Conservation (phyloP, 2,329 filamentous ascomycete genomes). For the Dothistroma pini region DNA sequence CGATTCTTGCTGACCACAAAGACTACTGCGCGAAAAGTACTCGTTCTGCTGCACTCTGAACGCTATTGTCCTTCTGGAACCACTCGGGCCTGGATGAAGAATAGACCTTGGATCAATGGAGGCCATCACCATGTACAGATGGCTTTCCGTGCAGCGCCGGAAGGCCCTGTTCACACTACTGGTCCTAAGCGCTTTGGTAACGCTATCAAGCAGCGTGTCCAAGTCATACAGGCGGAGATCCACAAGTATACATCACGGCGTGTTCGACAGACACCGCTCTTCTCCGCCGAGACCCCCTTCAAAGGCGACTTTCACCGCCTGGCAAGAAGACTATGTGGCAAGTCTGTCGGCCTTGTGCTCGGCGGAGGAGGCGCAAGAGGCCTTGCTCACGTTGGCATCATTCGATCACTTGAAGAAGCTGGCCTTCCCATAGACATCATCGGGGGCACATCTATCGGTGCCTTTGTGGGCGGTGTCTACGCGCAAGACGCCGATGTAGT, state of each 20-base stretch:
- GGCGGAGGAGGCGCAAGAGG: conserved; percentile 91
- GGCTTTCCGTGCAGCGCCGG: conserved; percentile 72
- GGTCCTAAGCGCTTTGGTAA: conserved; percentile 75
- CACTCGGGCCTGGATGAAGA: conserved; percentile 80
- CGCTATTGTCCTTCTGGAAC: conserved; percentile 80
- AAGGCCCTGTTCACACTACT: conserved; percentile 68
- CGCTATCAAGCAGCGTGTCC: conserved; percentile 85
- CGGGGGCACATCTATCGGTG: conserved; percentile 92
- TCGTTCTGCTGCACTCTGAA: conserved; percentile 86
- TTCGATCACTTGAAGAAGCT: conserved; percentile 90
- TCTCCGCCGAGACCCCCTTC: conserved; percentile 85
- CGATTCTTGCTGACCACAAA: conserved; percentile 95
- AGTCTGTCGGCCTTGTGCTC: conserved; percentile 89
- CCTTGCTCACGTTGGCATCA: conserved; percentile 89
- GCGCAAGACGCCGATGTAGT: conserved; percentile 95
- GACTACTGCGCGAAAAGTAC: conserved; percentile 87
- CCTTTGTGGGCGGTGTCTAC: conserved; percentile 93
- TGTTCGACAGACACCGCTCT: conserved; percentile 82
- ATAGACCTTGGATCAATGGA: conserved; percentile 96
- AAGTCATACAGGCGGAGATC: conserved; percentile 93
- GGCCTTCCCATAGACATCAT: conserved; percentile 95
- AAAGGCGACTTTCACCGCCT: conserved; percentile 97
- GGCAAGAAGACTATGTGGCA: conserved; percentile 83
- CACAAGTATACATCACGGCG: conserved; percentile 97
- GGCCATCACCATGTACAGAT: conserved; percentile 98